These are phyloP conservation scores for Phalaenopsis equestris DNA, from an alignment of 106 monocot species.

Conservation along the genomic window DNA sequence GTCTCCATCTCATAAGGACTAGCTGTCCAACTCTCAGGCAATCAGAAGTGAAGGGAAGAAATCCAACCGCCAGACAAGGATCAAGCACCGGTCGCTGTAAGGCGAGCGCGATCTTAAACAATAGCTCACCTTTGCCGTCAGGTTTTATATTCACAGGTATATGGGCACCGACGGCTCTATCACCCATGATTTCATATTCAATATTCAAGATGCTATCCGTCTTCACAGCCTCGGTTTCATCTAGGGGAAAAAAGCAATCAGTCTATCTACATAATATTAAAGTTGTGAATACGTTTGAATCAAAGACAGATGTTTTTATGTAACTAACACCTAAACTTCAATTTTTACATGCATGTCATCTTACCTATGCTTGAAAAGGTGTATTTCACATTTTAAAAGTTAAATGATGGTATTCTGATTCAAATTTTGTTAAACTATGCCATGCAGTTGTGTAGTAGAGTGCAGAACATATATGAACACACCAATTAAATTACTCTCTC, in stretches of 20 bases:
- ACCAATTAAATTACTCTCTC: too few species aligned
- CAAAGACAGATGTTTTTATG: too few species aligned
- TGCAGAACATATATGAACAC: too few species aligned
- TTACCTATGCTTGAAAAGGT: too few species aligned
- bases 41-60: constrained; percentile 78
- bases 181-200: constrained; percentile 63
- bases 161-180: constrained; percentile 80
- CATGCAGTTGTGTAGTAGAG: background rate
- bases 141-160: constrained; percentile 23
- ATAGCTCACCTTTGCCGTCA: constrained; percentile 22
- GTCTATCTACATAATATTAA: background rate
- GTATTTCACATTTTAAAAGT: too few species aligned
- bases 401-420: background rate
- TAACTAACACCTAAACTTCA: too few species aligned
- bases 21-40: constrained; percentile 85
- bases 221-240: constrained; percentile 27
- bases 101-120: constrained; percentile 57
- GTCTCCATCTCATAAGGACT: constrained; percentile 78
- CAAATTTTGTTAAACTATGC: background rate
- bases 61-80: constrained; percentile 85
- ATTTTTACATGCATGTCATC: too few species aligned
- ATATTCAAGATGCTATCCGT: constrained; percentile 73
- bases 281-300: too few species aligned
- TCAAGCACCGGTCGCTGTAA: constrained; percentile 81
- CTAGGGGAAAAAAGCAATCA: constrained; percentile 25